A percentile compares a stretch with the other conserved stretches of the same genome.
Conservation (phyloP, 805 yeast species). For the Hanseniaspora lindneri region DNA sequence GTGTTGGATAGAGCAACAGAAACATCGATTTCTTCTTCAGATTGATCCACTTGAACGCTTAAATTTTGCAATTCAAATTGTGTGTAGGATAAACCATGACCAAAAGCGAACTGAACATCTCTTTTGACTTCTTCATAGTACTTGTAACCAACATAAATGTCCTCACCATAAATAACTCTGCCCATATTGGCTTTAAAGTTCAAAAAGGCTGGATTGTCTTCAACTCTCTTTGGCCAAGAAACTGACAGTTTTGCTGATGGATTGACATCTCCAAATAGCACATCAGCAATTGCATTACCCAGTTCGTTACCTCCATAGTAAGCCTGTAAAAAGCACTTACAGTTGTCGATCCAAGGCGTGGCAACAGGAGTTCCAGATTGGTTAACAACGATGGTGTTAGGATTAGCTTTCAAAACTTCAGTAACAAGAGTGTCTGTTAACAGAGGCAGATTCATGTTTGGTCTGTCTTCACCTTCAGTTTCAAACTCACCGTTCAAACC, state of each 20-base stretch:
- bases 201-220: conserved; percentile 47
- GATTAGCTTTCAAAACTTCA: conserved; percentile 37
- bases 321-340: conserved; percentile 38
- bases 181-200: conserved; percentile 43
- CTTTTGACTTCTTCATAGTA: conserved; percentile 43
- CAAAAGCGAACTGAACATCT: conserved; percentile 47
- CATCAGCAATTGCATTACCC: conserved; percentile 51
- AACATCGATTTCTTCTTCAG: conserved; percentile 24
- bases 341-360: conserved; percentile 40
- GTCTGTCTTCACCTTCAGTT: conserved; percentile 48
- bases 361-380: conserved; percentile 54
- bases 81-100: conserved; percentile 52
- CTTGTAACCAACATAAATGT: conserved; percentile 51
- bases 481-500: conserved; percentile 50
- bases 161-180: conserved; percentile 50
- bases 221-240: conserved; percentile 40
- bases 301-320: conserved; percentile 49
- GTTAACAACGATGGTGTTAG: conserved; percentile 41
- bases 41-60: conserved; percentile 26
- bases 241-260: conserved; percentile 50
- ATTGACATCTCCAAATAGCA: conserved; percentile 45
- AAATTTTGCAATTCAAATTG: conserved; percentile 35
- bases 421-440: conserved; percentile 35
- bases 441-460: conserved; percentile 40
- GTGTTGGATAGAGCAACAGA: conserved; percentile 38